These are phyloP conservation scores for Phytopythium chamaehyphon DNA, from an alignment of 352 stramenopile genomes.

Conservation along the genomic window DNA sequence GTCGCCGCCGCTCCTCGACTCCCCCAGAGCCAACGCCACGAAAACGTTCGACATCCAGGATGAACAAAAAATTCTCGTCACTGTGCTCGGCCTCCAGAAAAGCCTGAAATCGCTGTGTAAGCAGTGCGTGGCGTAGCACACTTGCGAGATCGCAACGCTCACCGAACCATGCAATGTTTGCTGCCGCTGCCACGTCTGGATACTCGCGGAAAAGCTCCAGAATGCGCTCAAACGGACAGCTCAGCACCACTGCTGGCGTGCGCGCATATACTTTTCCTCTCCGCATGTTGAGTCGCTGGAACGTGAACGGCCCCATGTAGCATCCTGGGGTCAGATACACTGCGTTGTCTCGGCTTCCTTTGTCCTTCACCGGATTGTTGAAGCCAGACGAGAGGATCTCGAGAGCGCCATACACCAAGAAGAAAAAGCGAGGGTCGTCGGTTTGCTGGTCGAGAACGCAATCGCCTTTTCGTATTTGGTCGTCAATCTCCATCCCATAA, in stretches of 20 bases:
- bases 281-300: constrained; percentile 50
- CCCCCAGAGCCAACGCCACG: constrained; percentile 14
- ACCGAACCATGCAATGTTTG: constrained; percentile 75
- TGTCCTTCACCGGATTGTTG: constrained; percentile 8
- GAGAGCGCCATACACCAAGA: constrained; percentile 66
- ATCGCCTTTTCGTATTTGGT: constrained; percentile 57
- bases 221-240: constrained; percentile 42
- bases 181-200: constrained; percentile 49
- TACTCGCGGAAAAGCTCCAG: constrained; percentile 49
- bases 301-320: constrained; percentile 71
- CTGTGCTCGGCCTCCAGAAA: constrained; percentile 75
- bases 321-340: constrained; percentile 66
- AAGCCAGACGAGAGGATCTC: constrained; percentile 51
- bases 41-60: constrained; percentile 61
- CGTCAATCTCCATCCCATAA: constrained; percentile 57
- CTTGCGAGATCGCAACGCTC: constrained; percentile 60
- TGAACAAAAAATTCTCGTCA: constrained; percentile 79
- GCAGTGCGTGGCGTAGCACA: constrained; percentile 50
- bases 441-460: constrained; percentile 44
- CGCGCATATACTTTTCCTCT: constrained; percentile 46
- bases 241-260: constrained; percentile 50
- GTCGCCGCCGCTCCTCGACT: constrained; percentile 15
- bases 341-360: constrained; percentile 30
- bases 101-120: constrained; percentile 54
- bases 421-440: constrained; percentile 36